Base-by-base conservation (phyloP, 768 basidiomycete species). In the Pleurotus salmoneostramineus region DNA sequence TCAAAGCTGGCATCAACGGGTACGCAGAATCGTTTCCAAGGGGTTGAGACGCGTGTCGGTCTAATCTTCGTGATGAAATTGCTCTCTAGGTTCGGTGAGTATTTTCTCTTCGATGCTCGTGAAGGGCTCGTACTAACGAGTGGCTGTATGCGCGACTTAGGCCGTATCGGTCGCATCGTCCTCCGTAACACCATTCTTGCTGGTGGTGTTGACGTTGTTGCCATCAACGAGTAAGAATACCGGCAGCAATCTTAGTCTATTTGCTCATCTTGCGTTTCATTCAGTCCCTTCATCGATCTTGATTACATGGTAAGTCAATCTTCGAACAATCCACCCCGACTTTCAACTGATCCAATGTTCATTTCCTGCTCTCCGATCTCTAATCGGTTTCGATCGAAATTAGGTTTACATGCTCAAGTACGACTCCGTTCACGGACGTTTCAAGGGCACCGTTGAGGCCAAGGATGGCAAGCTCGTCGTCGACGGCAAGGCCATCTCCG, bases 101-200 rank as follows among this genome's bases (percentile, higher is more conserved):
- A n/a, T n/a, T n/a, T n/a, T n/a, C n/a, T n/a, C n/a, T n/a, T n/a
- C n/a, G n/a, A n/a, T n/a, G n/a, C n/a, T n/a, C n/a, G n/a, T n/a
- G n/a, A n/a, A n/a, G n/a, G 31, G 2, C 4, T 48, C 14, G 31
- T 14, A 60, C 32, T 50, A 42, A 54, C 15, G 32, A 10, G 44
- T 27, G 21, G 2, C 42, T 55, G 31, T 43, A 32, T 36, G 31
- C 42, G 5, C 49, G 33, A 17, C 50, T 8, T 56, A 94, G 96
- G 96, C 82, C 96, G 97, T 82, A 98, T 98, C 71, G 96, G 97
- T 74, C 96, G 97, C 77, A 96, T 98, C 73, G 97, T 98, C 63
- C 81, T 90, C 74, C 90, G 97, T 66, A 98, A 98, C 81, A 59
- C 95, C 52, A 81, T 97, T 65, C 77, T 84, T 64, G 76, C 83